A percentile compares a stretch with the other conserved stretches of the same genome.
Evolutionary conservation across 192 early-diverging fungal genomes (phyloP).

Genomic region (Linderina pennispora): DNA sequence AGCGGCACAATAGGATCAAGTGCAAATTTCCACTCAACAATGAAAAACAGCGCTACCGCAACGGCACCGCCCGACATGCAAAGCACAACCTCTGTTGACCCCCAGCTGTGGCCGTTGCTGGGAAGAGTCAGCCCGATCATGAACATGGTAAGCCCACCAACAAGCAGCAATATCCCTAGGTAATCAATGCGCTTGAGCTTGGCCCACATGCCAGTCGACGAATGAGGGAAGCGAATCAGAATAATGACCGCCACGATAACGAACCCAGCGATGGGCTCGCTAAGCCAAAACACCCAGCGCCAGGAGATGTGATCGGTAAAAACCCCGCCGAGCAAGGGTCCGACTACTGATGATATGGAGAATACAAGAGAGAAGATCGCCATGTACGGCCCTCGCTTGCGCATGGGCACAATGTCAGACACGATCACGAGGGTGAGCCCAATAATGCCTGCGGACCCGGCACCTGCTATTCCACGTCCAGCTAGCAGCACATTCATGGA

Average conservation of each 20-base stretch:
- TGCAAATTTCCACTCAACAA: constrained; percentile 50
- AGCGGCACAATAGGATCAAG: constrained; percentile 63
- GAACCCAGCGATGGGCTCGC: constrained; percentile 46
- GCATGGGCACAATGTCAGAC: constrained; percentile 62
- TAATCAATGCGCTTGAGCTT: constrained; percentile 64
- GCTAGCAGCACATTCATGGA: constrained; percentile 62
- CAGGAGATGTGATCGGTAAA: constrained; percentile 52
- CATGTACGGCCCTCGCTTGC: constrained; percentile 60
- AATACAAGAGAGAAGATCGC: constrained; percentile 55
- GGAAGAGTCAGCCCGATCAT: constrained; percentile 70
- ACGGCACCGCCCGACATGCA: constrained; percentile 47
- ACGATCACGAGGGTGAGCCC: constrained; percentile 62
- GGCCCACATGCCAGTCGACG: constrained; percentile 11
- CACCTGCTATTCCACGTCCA: constrained; percentile 58
- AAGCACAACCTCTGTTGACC: constrained; percentile 51
- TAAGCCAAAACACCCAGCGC: constrained; percentile 63
- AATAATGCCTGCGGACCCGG: constrained; percentile 64
- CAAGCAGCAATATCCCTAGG: constrained; percentile 54
- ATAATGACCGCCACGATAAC: constrained; percentile 39
- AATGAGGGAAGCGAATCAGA: constrained; percentile 31
- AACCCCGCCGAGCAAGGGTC: constrained; percentile 55
- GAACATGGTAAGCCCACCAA: constrained; percentile 52
- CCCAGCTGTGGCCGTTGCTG: constrained; percentile 64
- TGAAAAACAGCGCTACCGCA: constrained; percentile 47
- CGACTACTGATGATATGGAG: constrained; percentile 53